These are phyloP conservation scores for Aphanoascus verrucosus DNA, from an alignment of 2,329 filamentous ascomycete species.

Conservation along the genomic window DNA sequence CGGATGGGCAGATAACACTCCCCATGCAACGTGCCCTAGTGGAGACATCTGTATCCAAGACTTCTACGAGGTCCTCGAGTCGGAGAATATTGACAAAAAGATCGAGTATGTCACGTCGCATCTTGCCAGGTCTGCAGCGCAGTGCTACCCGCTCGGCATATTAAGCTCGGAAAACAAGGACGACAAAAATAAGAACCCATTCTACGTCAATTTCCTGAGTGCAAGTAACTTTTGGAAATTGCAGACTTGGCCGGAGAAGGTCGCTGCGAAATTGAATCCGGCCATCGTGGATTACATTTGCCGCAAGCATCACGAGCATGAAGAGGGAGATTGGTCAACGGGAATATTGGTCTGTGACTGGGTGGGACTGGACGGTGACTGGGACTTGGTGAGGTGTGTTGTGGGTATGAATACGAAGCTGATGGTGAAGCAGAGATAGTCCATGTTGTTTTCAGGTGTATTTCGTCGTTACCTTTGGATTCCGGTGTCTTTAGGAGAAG, in stretches of 20 bases:
- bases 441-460: not conserved
- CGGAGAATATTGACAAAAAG: slow-evolving; percentile 68
- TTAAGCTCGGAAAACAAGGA: slow-evolving; percentile 25
- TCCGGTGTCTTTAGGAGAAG: not conserved
- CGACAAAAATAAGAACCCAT: slow-evolving; percentile 45
- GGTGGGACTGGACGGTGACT: slow-evolving; percentile 78
- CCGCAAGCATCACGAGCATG: slow-evolving; percentile 39
- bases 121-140: slow-evolving; percentile 56
- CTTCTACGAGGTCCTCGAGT: slow-evolving; percentile 78
- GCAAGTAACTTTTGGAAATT: slow-evolving; percentile 91
- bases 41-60: slow-evolving; percentile 80
- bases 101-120: slow-evolving; percentile 63
- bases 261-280: slow-evolving; percentile 80
- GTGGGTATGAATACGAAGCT: slow-evolving; percentile 77
- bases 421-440: slow-evolving; percentile 24
- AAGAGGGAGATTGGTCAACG: slow-evolving; percentile 60
- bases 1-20: slow-evolving; percentile 79
- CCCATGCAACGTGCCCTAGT: slow-evolving; percentile 57
- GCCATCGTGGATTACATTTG: slow-evolving; percentile 53
- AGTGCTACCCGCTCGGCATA: slow-evolving; percentile 35
- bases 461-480: slow-evolving; percentile 12
- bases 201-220: slow-evolving; percentile 84
- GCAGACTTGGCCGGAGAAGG: slow-evolving; percentile 84
- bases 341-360: slow-evolving; percentile 89
- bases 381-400: slow-evolving; percentile 78